A percentile compares a stretch with the other conserved stretches of the same genome.
Conservation (phyloP, 306 rosid genomes). For the Castanea mollissima region DNA sequence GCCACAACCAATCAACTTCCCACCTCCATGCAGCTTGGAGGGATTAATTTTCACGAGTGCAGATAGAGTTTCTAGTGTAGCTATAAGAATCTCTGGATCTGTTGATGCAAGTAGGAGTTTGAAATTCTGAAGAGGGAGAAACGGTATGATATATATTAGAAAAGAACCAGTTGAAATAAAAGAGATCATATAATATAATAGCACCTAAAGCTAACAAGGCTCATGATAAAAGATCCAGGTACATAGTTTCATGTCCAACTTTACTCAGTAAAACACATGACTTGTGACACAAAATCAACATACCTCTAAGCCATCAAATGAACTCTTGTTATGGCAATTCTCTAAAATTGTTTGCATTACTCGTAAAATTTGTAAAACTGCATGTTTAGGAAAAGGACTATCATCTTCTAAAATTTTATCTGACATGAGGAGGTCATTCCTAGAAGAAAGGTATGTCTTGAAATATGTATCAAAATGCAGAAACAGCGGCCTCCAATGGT, state of each 20-base stretch:
- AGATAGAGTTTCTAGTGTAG: conserved; percentile 84
- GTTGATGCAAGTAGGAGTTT: conserved; percentile 86
- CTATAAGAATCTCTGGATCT: conserved; percentile 87
- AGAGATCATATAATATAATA: background rate
- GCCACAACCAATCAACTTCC: conserved; percentile 91
- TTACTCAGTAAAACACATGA: conserved; percentile 9
- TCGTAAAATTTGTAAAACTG: conserved; percentile 84
- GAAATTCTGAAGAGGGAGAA: conserved; percentile 68
- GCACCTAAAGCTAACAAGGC: background rate
- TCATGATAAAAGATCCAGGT: background rate
- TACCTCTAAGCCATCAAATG: conserved; percentile 97
- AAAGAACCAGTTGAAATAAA: background rate
- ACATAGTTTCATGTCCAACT: background rate
- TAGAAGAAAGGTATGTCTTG: conserved; percentile 77
- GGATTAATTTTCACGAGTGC: conserved; percentile 90
- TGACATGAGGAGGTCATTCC: conserved; percentile 85
- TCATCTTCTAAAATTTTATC: conserved; percentile 83
- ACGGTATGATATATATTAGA: background rate
- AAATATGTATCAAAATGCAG: conserved; percentile 92
- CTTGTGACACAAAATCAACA: conserved; percentile 13
- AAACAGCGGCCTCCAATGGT: conserved; percentile 94
- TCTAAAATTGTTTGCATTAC: conserved; percentile 91
- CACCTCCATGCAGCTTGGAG: conserved; percentile 89
- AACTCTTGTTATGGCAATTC: conserved; percentile 89
- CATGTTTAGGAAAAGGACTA: conserved; percentile 75